These are phyloP conservation scores for Guadua angustifolia DNA, from an alignment of 176 grass and related monocot species.

Conservation along the genomic window DNA sequence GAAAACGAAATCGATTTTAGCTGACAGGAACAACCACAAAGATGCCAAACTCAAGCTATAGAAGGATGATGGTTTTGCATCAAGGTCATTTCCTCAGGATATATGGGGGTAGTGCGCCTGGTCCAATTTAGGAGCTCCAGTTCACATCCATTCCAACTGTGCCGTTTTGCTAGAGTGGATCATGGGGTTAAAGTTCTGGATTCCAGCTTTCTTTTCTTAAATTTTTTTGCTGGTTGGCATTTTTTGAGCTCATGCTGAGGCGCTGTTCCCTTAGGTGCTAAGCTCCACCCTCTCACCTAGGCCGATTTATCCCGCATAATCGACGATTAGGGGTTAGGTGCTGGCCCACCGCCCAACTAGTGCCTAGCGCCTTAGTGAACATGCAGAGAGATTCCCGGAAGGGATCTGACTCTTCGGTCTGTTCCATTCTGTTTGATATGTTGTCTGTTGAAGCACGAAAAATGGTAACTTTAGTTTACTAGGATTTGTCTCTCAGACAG, in stretches of 20 bases:
- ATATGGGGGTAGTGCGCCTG: background rate
- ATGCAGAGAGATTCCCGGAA: background rate
- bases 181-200: background rate
- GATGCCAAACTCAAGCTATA: constrained; percentile 4
- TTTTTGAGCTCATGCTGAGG: background rate
- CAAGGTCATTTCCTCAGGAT: background rate
- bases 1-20: constrained; percentile 64
- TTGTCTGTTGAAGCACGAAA: too few species aligned
- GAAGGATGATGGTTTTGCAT: background rate
- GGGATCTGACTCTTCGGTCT: background rate
- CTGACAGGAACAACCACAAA: constrained; percentile 25
- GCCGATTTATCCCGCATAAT: too few species aligned
- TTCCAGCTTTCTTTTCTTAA: background rate
- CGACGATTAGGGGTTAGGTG: too few species aligned
- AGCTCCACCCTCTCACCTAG: too few species aligned
- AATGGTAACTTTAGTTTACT: too few species aligned
- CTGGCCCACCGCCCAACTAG: too few species aligned
- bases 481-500: too few species aligned
- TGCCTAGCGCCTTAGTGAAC: too few species aligned
- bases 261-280: too few species aligned
- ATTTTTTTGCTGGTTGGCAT: background rate
- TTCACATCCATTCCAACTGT: background rate
- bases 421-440: too few species aligned
- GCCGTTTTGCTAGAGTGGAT: background rate
- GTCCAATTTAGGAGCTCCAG: background rate